Percentiles rank a stretch among this genome's conserved stretches.
Conservation (phyloP, 176 grass and related monocot genomes). For the Musa troglodytarum region DNA sequence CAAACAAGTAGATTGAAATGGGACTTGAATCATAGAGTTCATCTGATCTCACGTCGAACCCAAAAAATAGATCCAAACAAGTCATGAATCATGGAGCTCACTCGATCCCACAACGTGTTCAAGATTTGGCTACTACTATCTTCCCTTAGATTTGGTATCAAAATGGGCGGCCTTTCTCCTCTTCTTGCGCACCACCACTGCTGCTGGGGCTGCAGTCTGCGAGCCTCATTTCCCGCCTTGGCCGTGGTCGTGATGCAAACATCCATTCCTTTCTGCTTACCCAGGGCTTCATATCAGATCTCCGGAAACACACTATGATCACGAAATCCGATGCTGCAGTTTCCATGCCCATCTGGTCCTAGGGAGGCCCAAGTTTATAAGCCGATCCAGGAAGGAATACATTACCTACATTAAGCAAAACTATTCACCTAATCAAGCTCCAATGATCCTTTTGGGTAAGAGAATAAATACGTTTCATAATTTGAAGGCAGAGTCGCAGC, state of each 20-base stretch:
- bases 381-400: slow-evolving; percentile 85
- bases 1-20: too few species aligned
- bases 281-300: slow-evolving; percentile 66
- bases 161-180: slow-evolving; percentile 35
- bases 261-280: slow-evolving; percentile 90
- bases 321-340: slow-evolving; percentile 56
- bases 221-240: slow-evolving; percentile 56
- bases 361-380: slow-evolving; percentile 85
- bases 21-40: too few species aligned
- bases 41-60: too few species aligned
- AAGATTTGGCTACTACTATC: background rate
- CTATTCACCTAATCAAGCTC: too few species aligned
- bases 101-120: too few species aligned
- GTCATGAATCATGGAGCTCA: too few species aligned
- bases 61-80: too few species aligned
- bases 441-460: too few species aligned
- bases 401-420: slow-evolving; percentile 48
- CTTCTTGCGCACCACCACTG: slow-evolving; percentile 37
- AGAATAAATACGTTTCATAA: background rate
- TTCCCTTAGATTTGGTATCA: background rate
- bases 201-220: slow-evolving; percentile 31
- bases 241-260: slow-evolving; percentile 65
- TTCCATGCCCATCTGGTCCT: slow-evolving; percentile 66
- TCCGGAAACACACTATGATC: slow-evolving; percentile 85
- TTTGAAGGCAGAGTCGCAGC: background rate